Percentiles rank a stretch among this genome's conserved stretches.
Evolutionary conservation across 1,284 basidiomycete species (phyloP).

Genomic region (Trichosporon sp.): DNA sequence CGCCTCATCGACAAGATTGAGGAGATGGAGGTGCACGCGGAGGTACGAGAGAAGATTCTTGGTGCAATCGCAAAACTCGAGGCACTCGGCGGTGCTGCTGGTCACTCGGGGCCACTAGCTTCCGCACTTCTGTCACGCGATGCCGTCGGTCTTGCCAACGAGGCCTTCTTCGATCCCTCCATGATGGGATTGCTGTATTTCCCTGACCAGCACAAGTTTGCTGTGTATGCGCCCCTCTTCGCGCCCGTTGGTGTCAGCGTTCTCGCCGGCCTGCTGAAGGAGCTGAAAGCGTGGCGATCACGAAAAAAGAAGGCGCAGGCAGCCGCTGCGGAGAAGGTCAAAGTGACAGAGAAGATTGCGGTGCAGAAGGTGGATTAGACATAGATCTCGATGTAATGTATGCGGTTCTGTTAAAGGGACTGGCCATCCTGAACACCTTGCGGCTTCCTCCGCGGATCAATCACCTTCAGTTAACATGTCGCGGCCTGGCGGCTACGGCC

Average conservation of each 20-base stretch:
- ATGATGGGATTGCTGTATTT: constrained; percentile 97
- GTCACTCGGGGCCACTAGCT: constrained; percentile 5
- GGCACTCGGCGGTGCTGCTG: constrained; percentile 10
- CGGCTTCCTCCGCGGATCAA: not conserved
- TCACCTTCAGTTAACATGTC: too few relatives aligned
- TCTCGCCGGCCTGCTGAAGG: constrained; percentile 64
- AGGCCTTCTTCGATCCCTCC: constrained; percentile 92
- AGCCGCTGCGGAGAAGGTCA: not conserved
- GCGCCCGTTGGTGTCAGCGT: constrained; percentile 77
- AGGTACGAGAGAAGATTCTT: constrained; percentile 67
- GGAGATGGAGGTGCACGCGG: constrained; percentile 79
- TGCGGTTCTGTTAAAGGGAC: too few relatives aligned
- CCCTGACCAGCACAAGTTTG: constrained; percentile 90
- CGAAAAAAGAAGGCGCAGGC: not conserved
- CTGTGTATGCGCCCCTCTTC: constrained; percentile 87
- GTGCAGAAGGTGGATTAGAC: not conserved
- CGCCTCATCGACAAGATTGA: constrained; percentile 75
- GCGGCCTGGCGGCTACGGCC: too few relatives aligned
- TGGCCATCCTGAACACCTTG: not conserved
- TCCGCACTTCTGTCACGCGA: constrained; percentile 59
- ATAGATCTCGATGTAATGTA: too few relatives aligned
- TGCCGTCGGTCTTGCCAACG: constrained; percentile 68
- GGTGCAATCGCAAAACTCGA: constrained; percentile 65
- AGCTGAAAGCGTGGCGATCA: constrained; percentile 57
- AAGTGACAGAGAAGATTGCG: not conserved